Conservation (phyloP, 2,329 filamentous ascomycete species). For the Plenodomus tracheiphilus region DNA sequence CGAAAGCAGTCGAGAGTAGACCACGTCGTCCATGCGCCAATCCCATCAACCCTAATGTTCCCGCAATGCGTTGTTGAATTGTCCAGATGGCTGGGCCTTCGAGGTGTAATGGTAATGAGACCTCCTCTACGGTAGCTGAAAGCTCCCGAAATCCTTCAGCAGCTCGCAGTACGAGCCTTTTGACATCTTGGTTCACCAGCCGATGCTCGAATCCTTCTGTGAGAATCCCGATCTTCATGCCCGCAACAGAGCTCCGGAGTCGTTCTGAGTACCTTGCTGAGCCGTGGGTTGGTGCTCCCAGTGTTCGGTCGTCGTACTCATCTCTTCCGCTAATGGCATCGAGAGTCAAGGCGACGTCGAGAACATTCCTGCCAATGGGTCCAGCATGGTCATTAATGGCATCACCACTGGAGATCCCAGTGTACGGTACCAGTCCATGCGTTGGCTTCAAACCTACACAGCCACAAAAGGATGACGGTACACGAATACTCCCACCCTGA, state of each 20-base stretch:
- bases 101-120: slow-evolving; percentile 37
- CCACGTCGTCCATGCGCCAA: slow-evolving; percentile 25
- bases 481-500: slow-evolving; percentile 46
- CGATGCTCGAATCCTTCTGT: slow-evolving; percentile 30
- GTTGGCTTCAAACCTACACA: slow-evolving; percentile 51
- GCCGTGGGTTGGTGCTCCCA: slow-evolving; percentile 30
- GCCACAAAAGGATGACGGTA: slow-evolving; percentile 44
- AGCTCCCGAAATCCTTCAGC: slow-evolving; percentile 46
- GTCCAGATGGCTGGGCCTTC: slow-evolving; percentile 45
- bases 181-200: slow-evolving; percentile 46
- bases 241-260: slow-evolving; percentile 18
- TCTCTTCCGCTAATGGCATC: slow-evolving; percentile 38
- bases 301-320: slow-evolving; percentile 36
- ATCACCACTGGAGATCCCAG: slow-evolving; percentile 46
- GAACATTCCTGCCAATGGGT: slow-evolving; percentile 31
- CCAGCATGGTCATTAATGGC: slow-evolving; percentile 51
- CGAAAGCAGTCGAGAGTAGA: slow-evolving; percentile 32
- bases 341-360: slow-evolving; percentile 27
- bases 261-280: slow-evolving; percentile 19
- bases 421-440: slow-evolving; percentile 56
- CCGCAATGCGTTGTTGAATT: slow-evolving; percentile 48
- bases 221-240: slow-evolving; percentile 32
- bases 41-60: slow-evolving; percentile 48
- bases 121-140: slow-evolving; percentile 51
- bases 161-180: slow-evolving; percentile 47